Percentiles rank a stretch among this genome's conserved stretches.
These are phyloP conservation scores for Moesziomyces sp. DNA, from an alignment of 1,284 basidiomycete genomes.

Conservation along the genomic window DNA sequence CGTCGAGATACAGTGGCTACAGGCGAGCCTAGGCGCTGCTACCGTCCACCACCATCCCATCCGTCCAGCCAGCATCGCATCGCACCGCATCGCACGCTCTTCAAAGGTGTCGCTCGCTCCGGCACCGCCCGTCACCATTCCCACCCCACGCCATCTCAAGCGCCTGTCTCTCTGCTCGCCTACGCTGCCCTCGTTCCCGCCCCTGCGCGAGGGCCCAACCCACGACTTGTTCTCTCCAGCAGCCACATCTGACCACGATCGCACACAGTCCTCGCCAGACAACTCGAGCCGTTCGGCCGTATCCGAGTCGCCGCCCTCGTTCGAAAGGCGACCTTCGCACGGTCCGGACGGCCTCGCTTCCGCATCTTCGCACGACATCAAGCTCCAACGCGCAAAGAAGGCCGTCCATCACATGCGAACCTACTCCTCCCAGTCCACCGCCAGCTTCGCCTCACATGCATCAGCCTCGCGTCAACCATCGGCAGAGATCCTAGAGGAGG, in stretches of 20 bases:
- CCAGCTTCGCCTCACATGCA: constrained; percentile 43
- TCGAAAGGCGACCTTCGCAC: constrained; percentile 22
- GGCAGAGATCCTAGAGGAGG: constrained; percentile 38
- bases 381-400: constrained; percentile 32
- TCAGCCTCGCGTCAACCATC: constrained; percentile 26
- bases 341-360: constrained; percentile 14
- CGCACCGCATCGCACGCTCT: background rate
- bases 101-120: constrained; percentile 8
- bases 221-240: constrained; percentile 27
- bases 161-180: constrained; percentile 46
- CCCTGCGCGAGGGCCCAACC: constrained; percentile 11
- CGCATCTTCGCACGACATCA: constrained; percentile 24
- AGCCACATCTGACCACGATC: constrained; percentile 5
- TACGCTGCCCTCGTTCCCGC: constrained; percentile 24
- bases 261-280: background rate
- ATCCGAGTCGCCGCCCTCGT: constrained; percentile 29
- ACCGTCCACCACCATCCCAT: background rate
- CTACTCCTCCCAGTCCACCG: constrained; percentile 30
- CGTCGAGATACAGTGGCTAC: background rate
- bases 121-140: constrained; percentile 24
- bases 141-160: constrained; percentile 46
- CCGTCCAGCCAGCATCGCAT: background rate
- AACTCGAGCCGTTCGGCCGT: constrained; percentile 9
- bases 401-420: constrained; percentile 43
- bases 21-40: no score